Evolutionary conservation across 495 filamentous ascomycete genomes (phyloP).

Genomic region (Cercophora sp.): DNA sequence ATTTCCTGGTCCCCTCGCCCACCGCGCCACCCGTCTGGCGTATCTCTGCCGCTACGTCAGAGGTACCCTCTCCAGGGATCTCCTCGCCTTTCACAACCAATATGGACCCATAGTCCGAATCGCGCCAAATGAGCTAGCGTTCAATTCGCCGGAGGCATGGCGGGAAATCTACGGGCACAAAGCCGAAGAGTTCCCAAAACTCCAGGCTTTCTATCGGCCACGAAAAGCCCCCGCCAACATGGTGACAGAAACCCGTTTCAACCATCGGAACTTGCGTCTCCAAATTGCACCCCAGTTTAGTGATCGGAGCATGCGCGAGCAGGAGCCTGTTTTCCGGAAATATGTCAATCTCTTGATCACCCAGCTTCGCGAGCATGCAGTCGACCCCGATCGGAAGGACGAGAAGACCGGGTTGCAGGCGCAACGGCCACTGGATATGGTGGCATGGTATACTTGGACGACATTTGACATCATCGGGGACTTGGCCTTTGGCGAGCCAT

Average conservation of each 20-base stretch:
- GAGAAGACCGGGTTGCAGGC: conserved; percentile 15
- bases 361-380: conserved; percentile 34
- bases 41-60: conserved; percentile 23
- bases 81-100: conserved; percentile 40
- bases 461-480: conserved; percentile 62
- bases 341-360: conserved; percentile 46
- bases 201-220: conserved; percentile 27
- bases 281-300: conserved; percentile 52
- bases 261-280: conserved; percentile 41
- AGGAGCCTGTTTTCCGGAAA: conserved; percentile 40
- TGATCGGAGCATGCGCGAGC: conserved; percentile 43
- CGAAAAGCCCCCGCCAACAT: conserved; percentile 26
- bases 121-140: conserved; percentile 50
- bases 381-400: background rate
- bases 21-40: conserved; percentile 35
- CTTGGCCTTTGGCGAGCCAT: conserved; percentile 52
- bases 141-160: conserved; percentile 47
- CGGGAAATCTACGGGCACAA: conserved; percentile 51
- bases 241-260: conserved; percentile 29
- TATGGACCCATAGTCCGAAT: conserved; percentile 54
- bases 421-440: conserved; percentile 38
- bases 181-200: conserved; percentile 29
- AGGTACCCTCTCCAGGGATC: conserved; percentile 37
- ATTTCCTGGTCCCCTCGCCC: conserved; percentile 47
- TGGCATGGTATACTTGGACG: conserved; percentile 53